These are phyloP conservation scores for Coffea canephora DNA, from an alignment of 257 asterid species.

Conservation along the genomic window DNA sequence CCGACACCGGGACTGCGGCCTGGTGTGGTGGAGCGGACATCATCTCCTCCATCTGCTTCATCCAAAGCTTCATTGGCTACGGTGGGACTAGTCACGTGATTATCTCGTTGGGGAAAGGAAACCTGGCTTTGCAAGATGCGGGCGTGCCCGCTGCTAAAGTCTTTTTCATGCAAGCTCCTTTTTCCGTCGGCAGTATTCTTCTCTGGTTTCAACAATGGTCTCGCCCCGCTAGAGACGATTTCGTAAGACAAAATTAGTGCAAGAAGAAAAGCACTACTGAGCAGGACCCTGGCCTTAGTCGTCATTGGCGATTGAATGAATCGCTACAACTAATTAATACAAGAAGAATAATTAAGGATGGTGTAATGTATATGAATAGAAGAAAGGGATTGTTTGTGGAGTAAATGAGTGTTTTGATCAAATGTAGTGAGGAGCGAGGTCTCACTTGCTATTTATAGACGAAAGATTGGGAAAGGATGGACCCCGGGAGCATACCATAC, in stretches of 20 bases:
- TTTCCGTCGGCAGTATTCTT: background rate
- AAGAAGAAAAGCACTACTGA: constrained; percentile 13
- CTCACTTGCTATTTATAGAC: constrained; percentile 7
- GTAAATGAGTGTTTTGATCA: background rate
- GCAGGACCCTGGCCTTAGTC: constrained; percentile 12
- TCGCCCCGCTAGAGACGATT: constrained; percentile 14
- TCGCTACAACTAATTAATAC: background rate
- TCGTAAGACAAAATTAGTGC: constrained; percentile 19
- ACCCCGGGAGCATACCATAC: background rate
- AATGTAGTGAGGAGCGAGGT: background rate
- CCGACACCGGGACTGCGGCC: constrained; percentile 42
- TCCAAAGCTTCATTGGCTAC: background rate
- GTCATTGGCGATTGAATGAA: constrained; percentile 6
- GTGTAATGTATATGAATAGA: background rate
- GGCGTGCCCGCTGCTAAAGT: background rate
- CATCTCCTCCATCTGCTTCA: constrained; percentile 4
- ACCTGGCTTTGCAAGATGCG: constrained; percentile 12
- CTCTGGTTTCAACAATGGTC: constrained; percentile 5
- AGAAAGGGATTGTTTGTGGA: background rate
- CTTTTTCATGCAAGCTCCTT: background rate
- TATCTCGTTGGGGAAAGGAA: constrained; percentile 5
- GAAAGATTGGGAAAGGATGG: background rate
- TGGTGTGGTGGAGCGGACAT: constrained; percentile 9
- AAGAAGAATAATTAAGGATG: background rate
- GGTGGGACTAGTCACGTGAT: background rate